Percentiles rank a stretch among this genome's conserved stretches.
phyloP scores from a whole-genome alignment of 164 flowering plant genomes.

The Chimonanthus praecox region DNA sequence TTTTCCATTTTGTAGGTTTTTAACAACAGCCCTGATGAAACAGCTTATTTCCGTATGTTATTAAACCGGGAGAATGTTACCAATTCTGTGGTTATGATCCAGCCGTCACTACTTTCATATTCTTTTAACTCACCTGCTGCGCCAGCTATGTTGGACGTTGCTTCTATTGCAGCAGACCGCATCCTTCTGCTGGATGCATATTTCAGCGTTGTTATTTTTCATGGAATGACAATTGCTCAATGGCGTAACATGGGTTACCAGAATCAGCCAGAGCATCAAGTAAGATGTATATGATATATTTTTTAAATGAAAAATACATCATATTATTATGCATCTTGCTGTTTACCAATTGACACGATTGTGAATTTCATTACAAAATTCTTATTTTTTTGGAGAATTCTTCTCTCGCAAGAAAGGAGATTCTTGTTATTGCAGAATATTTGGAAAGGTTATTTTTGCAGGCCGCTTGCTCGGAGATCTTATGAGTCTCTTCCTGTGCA shows the following conservation, averaged over 20 bases:
- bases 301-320: too few relatives aligned
- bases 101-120: conserved; percentile 85
- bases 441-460: too few relatives aligned
- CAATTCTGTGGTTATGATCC: conserved; percentile 94
- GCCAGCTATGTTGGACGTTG: conserved; percentile 88
- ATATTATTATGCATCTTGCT: too few relatives aligned
- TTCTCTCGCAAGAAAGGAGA: too few relatives aligned
- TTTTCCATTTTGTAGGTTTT: conserved; percentile 55
- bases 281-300: conserved; percentile 12
- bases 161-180: conserved; percentile 79
- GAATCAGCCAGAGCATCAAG: conserved; percentile 85
- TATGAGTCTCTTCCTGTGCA: too few relatives aligned
- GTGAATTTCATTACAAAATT: too few relatives aligned
- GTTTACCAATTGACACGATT: too few relatives aligned
- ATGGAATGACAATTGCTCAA: conserved; percentile 95
- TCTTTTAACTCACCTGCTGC: conserved; percentile 64
- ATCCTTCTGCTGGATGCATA: conserved; percentile 85
- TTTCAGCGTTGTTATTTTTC: conserved; percentile 88
- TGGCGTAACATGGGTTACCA: conserved; percentile 98
- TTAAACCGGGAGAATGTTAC: conserved; percentile 72
- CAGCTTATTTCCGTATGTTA: conserved; percentile 94
- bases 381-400: too few relatives aligned
- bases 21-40: conserved; percentile 98
- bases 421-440: too few relatives aligned
- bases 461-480: too few relatives aligned